Evolutionary conservation across 441 rosid genomes (phyloP), one percentile per base, ranked within the genome.

Genomic region (Erodium trifolium): DNA sequence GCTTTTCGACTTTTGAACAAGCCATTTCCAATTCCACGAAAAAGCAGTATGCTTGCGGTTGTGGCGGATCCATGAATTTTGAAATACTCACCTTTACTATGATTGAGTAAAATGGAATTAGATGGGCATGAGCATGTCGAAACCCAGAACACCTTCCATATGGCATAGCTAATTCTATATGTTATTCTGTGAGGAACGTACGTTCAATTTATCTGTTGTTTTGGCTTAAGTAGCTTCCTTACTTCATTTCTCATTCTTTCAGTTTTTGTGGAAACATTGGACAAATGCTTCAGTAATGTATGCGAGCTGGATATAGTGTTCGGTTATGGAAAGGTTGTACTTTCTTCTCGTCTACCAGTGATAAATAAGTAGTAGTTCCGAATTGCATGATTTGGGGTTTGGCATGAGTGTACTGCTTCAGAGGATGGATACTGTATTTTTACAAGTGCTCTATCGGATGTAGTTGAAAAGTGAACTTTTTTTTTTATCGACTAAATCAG

Each of bases 201-300:
- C 8, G 0, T 78, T 67, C 78, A 19, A 14, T 49, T 27, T 19
- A 16, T 37, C 14, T 12, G 18, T 34, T 47, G 5, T 7, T 71
- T 63, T 34, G 47, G 39, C 65, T 67, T 71, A 45, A 69, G 37
- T 72, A 12, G 49, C 64, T 70, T 72, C 35, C 70, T 73, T 12
- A 70, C 68, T 64, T 37, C 16, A 47, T 31, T 53, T 75, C 12
- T 77, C 31, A 1, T 76, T 70, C 67, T 77, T 78, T 76, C 90
- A 94, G 99, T 94, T 83, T 82, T 88, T 81, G 99, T 88, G 78
- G 98, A 91, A 81, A 88, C 97, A 4, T 78, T 94, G 79, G 99
- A 94, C 83, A 94, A 87, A 81, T 94, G 97, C 94, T 94, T 94
- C 88, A 88, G 83, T 79, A 88, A 94, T 81, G 97, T 90, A 29